Conservation (phyloP, 164 flowering plant genomes). For the Piper longum region DNA sequence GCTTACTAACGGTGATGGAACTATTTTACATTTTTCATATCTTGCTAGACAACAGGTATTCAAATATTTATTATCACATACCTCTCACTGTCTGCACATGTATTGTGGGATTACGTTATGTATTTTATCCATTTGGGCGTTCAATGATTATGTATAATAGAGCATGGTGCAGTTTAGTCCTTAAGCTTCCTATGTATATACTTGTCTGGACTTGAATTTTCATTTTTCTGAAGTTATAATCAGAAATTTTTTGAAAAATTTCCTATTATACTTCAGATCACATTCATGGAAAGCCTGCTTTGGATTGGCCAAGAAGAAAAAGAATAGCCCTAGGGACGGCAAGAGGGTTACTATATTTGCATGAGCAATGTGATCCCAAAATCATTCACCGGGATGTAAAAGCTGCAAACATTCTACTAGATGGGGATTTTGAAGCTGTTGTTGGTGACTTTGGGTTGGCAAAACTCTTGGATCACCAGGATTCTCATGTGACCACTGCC, state of each 20-base stretch:
- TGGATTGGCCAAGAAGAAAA: slow-evolving; percentile 69
- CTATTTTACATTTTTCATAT: no score
- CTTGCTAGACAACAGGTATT: no score
- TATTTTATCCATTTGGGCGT: no score
- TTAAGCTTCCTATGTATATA: not conserved
- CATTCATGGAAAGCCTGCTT: slow-evolving; percentile 40
- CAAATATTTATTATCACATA: no score
- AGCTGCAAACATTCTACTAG: slow-evolving; percentile 79
- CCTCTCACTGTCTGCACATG: no score
- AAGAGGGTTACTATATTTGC: slow-evolving; percentile 66
- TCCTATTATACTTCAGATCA: slow-evolving; percentile 27
- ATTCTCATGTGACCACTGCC: slow-evolving; percentile 83
- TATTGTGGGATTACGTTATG: no score
- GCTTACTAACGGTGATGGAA: not conserved
- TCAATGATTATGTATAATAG: not conserved
- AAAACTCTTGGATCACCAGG: slow-evolving; percentile 74
- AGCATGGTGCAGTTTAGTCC: not conserved
- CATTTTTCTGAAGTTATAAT: not conserved
- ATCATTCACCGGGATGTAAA: slow-evolving; percentile 87
- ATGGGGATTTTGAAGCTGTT: slow-evolving; percentile 78
- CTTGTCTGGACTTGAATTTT: not conserved
- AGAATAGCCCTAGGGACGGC: slow-evolving; percentile 73
- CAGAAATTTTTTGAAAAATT: not conserved
- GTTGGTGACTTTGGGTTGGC: slow-evolving; percentile 91
- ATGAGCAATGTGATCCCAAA: slow-evolving; percentile 82